Evolutionary conservation across 352 stramenopile species (phyloP).

Genomic region (Aphanomyces invadans): DNA sequence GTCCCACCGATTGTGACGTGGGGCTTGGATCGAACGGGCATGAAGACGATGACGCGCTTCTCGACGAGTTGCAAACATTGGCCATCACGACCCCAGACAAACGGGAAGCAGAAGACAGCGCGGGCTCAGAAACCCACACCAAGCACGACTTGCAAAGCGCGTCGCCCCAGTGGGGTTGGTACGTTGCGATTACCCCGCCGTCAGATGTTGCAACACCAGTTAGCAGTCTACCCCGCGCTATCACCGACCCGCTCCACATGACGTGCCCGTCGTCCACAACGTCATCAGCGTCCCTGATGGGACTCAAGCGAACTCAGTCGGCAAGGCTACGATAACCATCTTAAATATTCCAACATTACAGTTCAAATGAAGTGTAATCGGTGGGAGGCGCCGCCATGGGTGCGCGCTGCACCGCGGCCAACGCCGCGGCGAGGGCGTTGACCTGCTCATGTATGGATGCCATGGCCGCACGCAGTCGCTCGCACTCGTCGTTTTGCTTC

Average conservation of each 20-base stretch:
- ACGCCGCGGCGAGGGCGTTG: not conserved
- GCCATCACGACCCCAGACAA: conserved; percentile 23
- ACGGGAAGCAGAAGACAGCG: conserved; percentile 25
- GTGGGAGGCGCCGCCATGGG: not conserved
- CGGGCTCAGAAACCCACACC: conserved; percentile 22
- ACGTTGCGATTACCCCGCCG: conserved; percentile 76
- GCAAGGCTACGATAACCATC: conserved; percentile 13
- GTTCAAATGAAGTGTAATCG: not conserved
- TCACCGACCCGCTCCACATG: conserved; percentile 10
- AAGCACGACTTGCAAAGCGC: conserved; percentile 38
- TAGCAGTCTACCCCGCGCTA: conserved; percentile 3
- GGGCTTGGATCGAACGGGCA: too few species aligned
- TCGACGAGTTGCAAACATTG: conserved; percentile 13
- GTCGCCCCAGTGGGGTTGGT: conserved; percentile 82
- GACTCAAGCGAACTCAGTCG: conserved; percentile 18
- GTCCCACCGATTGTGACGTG: too few species aligned
- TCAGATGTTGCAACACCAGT: conserved; percentile 33
- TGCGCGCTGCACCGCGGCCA: not conserved
- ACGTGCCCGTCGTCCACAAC: not conserved
- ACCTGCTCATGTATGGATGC: not conserved
- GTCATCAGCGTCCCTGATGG: not conserved
- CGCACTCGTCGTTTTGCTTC: not conserved
- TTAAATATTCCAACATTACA: conserved; percentile 16
- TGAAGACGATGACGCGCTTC: not conserved
- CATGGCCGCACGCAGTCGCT: not conserved